Percentiles rank a stretch among this genome's conserved stretches.
Evolutionary conservation across 768 basidiomycete species (phyloP).

Genomic region (Rhodosporidiobolus odoratus): DNA sequence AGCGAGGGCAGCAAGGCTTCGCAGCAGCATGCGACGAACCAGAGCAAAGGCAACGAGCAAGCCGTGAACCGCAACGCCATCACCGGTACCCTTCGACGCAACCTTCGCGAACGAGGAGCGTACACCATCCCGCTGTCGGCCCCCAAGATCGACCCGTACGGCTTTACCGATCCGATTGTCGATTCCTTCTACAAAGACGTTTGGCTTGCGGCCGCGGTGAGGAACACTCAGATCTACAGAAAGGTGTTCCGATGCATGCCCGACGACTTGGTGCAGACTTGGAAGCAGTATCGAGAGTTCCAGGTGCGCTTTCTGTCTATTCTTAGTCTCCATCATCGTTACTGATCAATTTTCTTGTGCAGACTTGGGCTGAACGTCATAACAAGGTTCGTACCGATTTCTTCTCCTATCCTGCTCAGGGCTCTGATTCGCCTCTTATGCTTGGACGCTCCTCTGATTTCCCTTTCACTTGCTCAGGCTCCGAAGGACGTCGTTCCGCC

Average conservation of each 20-base stretch:
- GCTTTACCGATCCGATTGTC: slow-evolving; percentile 81
- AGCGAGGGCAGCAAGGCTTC: not conserved
- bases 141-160: slow-evolving; percentile 68
- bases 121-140: slow-evolving; percentile 56
- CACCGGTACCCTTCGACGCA: slow-evolving; percentile 11
- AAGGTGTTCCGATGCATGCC: slow-evolving; percentile 92
- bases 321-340: not conserved
- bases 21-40: not conserved
- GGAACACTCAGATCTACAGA: slow-evolving; percentile 93
- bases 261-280: slow-evolving; percentile 85
- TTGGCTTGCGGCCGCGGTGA: slow-evolving; percentile 67
- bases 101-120: slow-evolving; percentile 51
- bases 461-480: slow-evolving; percentile 1
- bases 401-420: not conserved
- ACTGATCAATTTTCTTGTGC: slow-evolving; percentile 25
- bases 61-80: slow-evolving; percentile 29
- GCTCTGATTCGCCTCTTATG: not conserved
- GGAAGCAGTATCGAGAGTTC: slow-evolving; percentile 90
- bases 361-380: slow-evolving; percentile 64
- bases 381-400: slow-evolving; percentile 21
- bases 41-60: slow-evolving; percentile 21
- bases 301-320: slow-evolving; percentile 5
- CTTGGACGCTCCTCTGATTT: not conserved
- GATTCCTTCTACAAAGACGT: slow-evolving; percentile 84
- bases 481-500: slow-evolving; percentile 44